These are phyloP conservation scores for Rhizopus stolonifer DNA, from an alignment of 371 early-diverging fungal species.

Conservation along the genomic window DNA sequence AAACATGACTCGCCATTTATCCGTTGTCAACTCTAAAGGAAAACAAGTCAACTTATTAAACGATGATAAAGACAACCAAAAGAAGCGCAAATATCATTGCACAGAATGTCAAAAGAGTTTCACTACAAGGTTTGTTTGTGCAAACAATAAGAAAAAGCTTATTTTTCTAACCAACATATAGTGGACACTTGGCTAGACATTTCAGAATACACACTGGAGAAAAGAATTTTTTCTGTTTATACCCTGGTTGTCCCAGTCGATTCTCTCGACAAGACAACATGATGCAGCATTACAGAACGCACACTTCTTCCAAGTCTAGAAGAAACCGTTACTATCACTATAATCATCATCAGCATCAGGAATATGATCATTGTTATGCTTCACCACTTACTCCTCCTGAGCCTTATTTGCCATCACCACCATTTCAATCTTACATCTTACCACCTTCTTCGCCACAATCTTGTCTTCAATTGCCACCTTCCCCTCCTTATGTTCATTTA, in stretches of 20 bases:
- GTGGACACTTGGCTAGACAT: conserved; percentile 86
- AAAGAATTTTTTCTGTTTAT: conserved; percentile 81
- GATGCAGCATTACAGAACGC: conserved; percentile 88
- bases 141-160: neutral
- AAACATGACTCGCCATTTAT: conserved; percentile 11
- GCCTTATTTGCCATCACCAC: neutral
- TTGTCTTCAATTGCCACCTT: neutral
- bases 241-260: conserved; percentile 72
- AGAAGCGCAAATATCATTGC: conserved; percentile 53
- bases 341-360: conserved; percentile 6
- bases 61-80: conserved; percentile 16
- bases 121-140: conserved; percentile 49
- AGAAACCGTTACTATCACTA: conserved; percentile 24
- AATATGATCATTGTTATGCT: neutral
- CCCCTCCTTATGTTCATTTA: neutral
- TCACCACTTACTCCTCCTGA: neutral
- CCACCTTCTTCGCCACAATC: neutral
- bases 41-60: conserved; percentile 43
- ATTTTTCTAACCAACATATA: too few species aligned
- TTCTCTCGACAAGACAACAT: conserved; percentile 90
- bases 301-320: conserved; percentile 63
- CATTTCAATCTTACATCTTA: neutral
- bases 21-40: conserved; percentile 41
- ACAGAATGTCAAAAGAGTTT: conserved; percentile 59
- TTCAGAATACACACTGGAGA: conserved; percentile 90